Percentiles rank a stretch among this genome's conserved stretches.
Conservation (phyloP, 2,329 filamentous ascomycete species). For the Colletotrichum australisinense region DNA sequence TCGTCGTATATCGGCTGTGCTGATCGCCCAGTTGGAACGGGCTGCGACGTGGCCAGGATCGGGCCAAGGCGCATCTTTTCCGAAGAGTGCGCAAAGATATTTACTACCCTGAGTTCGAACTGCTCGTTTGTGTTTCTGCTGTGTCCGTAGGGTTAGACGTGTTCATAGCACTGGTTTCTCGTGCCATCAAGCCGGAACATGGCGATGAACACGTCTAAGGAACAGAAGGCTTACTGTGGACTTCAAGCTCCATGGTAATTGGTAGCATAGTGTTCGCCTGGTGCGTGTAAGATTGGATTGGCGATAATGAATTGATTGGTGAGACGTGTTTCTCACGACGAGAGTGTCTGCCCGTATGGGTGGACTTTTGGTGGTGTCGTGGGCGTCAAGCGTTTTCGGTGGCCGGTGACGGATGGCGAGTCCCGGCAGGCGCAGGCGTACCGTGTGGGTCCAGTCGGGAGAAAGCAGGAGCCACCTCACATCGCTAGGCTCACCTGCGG, state of each 20-base stretch:
- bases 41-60: conserved; percentile 12
- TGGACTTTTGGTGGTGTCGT: no score
- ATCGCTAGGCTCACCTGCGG: not conserved
- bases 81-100: not conserved
- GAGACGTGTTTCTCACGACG: no score
- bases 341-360: no score
- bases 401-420: conserved; percentile 7
- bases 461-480: not conserved
- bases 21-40: conserved; percentile 23
- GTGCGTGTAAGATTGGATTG: not conserved
- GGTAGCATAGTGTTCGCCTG: not conserved
- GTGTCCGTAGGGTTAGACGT: not conserved
- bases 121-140: not conserved
- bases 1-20: conserved; percentile 22
- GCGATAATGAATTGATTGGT: not conserved
- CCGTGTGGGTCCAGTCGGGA: conserved; percentile 2
- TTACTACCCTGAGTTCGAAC: not conserved
- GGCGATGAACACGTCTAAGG: not conserved
- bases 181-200: not conserved
- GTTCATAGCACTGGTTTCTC: not conserved
- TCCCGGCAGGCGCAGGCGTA: not conserved
- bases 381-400: not conserved
- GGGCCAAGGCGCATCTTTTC: not conserved
- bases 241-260: not conserved
- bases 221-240: not conserved